These are phyloP conservation scores for Parsonsia alboflavescens DNA, from an alignment of 257 asterid genomes.

Conservation along the genomic window DNA sequence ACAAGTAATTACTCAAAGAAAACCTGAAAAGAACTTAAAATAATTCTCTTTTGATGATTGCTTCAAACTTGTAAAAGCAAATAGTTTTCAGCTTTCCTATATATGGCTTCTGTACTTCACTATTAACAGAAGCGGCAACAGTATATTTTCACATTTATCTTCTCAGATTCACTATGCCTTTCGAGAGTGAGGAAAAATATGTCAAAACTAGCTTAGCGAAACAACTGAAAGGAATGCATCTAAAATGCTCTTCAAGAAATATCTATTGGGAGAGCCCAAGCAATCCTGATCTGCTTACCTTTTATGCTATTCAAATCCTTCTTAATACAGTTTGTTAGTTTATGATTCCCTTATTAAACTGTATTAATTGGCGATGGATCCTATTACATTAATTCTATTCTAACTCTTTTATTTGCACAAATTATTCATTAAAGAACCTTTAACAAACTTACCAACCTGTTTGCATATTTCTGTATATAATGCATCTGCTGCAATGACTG, in stretches of 20 bases:
- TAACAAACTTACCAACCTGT: background rate
- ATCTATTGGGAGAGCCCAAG: background rate
- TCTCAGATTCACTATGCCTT: background rate
- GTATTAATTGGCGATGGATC: background rate
- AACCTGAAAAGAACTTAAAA: background rate
- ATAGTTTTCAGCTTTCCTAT: background rate
- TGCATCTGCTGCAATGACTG: background rate
- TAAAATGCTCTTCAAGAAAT: background rate
- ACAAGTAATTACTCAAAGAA: background rate
- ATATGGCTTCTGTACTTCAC: background rate
- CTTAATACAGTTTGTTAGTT: background rate
- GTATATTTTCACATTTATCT: background rate
- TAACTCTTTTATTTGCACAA: slow-evolving; percentile 1
- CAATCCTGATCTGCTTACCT: background rate
- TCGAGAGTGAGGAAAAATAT: background rate
- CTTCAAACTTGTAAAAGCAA: background rate
- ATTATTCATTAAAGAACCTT: slow-evolving; percentile 1
- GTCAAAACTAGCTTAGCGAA: background rate
- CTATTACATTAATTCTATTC: background rate
- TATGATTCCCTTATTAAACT: background rate
- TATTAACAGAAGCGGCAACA: background rate
- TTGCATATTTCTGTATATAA: background rate
- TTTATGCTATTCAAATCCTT: background rate
- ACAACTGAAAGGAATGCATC: background rate
- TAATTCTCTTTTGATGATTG: background rate